Base-by-base conservation (phyloP, 306 rosid species). In the Ceratonia siliqua region DNA sequence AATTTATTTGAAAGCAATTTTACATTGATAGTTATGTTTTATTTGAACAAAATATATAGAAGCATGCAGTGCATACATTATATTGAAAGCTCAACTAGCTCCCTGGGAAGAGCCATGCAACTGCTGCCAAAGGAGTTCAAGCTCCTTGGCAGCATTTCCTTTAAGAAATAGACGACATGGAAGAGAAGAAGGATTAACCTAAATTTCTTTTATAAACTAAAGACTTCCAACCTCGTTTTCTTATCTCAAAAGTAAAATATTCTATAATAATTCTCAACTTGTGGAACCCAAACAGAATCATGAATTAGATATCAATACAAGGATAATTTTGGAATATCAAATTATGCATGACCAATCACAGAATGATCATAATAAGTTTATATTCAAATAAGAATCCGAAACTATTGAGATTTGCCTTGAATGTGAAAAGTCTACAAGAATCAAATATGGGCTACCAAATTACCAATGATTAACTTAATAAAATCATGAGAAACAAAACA, bases 401-500 rank as follows among this genome's bases (percentile, higher is more conserved):
- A 30, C 64, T 58, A 30, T 35, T 58, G 64, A 15, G 30, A 58
- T 30, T 28, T 3, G 1, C n/a, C n/a, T 20, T 8, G 46, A 35
- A 8, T 18, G 42, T 36, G n/a, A 36, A 36, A 62, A 62, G 32
- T 39, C 53, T 12, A 41, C 39, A 61, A 53, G 45, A 33, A 0
- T 28, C 36, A 30, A 10, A 48, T 35, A 32, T n/a, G 15, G 17
- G 28, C 18, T 36, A 48, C 67, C 18, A 33, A n/a, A n/a, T n/a
- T 35, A 15, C 11, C 9, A 27, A 17, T 21, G 45, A 17, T 10
- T 68, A 46, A 48, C 10, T 28, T 17, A 15, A 11, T 61, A 61
- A 49, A 78, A 70, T 59, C 30, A 38, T 62, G 33, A 52, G 32
- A 41, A 78, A 59, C 8, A 35, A 68, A 68, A 75, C 55, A 11